Base-by-base conservation (phyloP, 176 grass and related monocot genomes). In the Carex myosuroides region DNA sequence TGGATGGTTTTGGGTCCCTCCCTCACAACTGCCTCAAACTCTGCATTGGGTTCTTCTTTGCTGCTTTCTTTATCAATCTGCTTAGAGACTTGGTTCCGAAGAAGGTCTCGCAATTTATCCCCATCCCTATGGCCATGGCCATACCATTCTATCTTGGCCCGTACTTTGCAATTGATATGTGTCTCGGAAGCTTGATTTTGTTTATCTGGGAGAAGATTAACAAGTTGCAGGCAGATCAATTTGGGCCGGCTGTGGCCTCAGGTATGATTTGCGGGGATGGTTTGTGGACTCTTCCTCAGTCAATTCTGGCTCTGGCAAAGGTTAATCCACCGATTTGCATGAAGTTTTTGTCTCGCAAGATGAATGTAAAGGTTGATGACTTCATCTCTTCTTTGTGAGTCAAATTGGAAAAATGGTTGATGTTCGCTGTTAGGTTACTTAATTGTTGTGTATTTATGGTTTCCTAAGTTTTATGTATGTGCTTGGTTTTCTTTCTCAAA, bases 151-250 rank as follows among this genome's bases (percentile, higher is more conserved):
- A 90, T 88, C 82, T 94, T 3, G 95, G 95, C 13, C 82, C 92
- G 3, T 92, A 92, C 82, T 98, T 98, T n/a, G 92, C 92, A 37
- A 94, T 98, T 16, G 95, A 98, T 54, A 98, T 98, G 95, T 91
- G 79, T 71, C 33, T 98, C 3, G 92, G 95, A 55, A 72, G 89
- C 60, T 3, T 80, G 29, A 87, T 94, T 83, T 83, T 98, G 64
- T 98, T 91, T 41, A 76, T 94, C 18, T 98, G 95, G 95, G 78
- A 86, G 81, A 90, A 30, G 86, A 21, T 92, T 60, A 89, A 98
- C 74, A 94, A 91, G 87, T 81, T 84, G 1, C 92, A 94, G 29
- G 92, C 95, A 13, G 84, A 91, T 52, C 87, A 87, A 10, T 98
- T 93, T 63, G 95, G 87, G 7, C 90, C 95, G 10, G 95, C 95